These are phyloP conservation scores for Phytophthora fragariae DNA, from an alignment of 352 stramenopile genomes.

Conservation along the genomic window DNA sequence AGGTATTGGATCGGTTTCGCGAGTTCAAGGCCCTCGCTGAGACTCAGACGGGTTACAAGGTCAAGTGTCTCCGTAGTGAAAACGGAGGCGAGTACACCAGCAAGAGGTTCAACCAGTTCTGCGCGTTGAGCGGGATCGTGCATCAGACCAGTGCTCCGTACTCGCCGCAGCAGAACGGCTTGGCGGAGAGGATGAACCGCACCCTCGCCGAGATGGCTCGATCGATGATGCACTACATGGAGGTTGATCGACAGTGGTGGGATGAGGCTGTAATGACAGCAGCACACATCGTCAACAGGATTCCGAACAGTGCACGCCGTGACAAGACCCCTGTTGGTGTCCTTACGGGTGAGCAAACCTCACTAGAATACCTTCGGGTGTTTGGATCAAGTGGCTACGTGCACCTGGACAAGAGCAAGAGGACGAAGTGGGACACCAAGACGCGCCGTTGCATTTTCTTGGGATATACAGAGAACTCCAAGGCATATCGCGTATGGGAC, in stretches of 20 bases:
- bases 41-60: conserved; percentile 4
- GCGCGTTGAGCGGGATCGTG: conserved; percentile 8
- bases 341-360: conserved; percentile 14
- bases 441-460: conserved; percentile 26
- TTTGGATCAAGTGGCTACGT: conserved; percentile 28
- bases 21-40: conserved; percentile 18
- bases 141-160: conserved; percentile 11
- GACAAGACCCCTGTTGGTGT: conserved; percentile 21
- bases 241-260: conserved; percentile 24
- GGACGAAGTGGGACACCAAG: conserved; percentile 28
- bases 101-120: conserved; percentile 15
- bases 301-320: conserved; percentile 20
- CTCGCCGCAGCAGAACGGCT: conserved; percentile 10
- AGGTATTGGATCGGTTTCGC: conserved; percentile 16
- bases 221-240: conserved; percentile 22
- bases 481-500: conserved; percentile 20
- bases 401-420: conserved; percentile 26
- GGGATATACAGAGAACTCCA: conserved; percentile 17
- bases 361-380: conserved; percentile 23
- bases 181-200: conserved; percentile 29
- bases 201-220: conserved; percentile 19
- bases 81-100: conserved; percentile 36
- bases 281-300: conserved; percentile 19
- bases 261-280: conserved; percentile 31
- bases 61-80: conserved; percentile 30